Conservation (phyloP, 2,329 filamentous ascomycete species). For the Microdochium nivale region DNA sequence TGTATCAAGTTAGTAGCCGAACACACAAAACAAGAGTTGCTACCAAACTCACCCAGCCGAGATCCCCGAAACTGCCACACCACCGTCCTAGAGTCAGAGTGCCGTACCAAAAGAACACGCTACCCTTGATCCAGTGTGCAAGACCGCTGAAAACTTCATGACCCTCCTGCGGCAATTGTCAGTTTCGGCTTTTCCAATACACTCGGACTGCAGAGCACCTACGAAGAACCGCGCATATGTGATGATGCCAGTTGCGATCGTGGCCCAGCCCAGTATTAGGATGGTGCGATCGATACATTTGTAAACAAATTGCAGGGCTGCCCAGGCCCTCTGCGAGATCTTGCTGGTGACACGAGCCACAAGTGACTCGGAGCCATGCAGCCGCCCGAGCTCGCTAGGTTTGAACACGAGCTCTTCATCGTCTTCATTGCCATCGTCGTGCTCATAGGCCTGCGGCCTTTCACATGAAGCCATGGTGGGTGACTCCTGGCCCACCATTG, state of each 20-base stretch:
- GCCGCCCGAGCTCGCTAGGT: conserved; percentile 27
- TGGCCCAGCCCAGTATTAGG: conserved; percentile 68
- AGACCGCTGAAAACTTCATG: conserved; percentile 69
- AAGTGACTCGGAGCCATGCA: conserved; percentile 35
- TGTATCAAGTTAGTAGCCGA: conserved; percentile 15
- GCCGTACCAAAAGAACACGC: conserved; percentile 91
- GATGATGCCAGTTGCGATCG: conserved; percentile 62
- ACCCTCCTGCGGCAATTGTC: conserved; percentile 44
- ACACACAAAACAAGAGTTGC: conserved; percentile 1
- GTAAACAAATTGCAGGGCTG: conserved; percentile 51
- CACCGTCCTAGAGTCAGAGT: conserved; percentile 80
- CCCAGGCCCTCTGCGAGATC: conserved; percentile 48
- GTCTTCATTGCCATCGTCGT: conserved; percentile 34
- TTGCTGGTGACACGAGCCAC: conserved; percentile 44
- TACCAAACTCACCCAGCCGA: conserved; percentile 62
- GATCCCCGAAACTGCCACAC: conserved; percentile 81
- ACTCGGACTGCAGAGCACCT: conserved; percentile 29
- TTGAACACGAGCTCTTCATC: conserved; percentile 33
- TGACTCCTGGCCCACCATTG: conserved; percentile 39
- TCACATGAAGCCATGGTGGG: conserved; percentile 23
- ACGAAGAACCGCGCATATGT: conserved; percentile 81
- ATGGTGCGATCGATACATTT: conserved; percentile 67
- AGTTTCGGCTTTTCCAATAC: conserved; percentile 2
- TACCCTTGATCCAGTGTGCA: conserved; percentile 90
- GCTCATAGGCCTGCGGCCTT: conserved; percentile 37